A percentile compares a stretch with the other conserved stretches of the same genome.
Evolutionary conservation across 768 basidiomycete genomes (phyloP).

Genomic region (Agaricus blazei): DNA sequence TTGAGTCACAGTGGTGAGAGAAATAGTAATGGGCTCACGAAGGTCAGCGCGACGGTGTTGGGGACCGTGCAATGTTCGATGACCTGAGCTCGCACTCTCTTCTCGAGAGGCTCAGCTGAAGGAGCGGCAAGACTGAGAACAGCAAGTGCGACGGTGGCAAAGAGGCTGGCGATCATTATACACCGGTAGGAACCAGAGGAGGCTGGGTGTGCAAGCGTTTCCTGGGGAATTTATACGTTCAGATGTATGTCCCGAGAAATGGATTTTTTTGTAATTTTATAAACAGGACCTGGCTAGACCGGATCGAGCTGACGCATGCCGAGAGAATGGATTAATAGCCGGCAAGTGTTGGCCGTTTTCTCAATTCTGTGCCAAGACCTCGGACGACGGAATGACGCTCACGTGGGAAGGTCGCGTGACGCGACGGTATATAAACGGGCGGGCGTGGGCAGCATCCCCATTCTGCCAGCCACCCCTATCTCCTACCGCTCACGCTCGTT

Average conservation of each 20-base stretch:
- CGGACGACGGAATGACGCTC: neutral
- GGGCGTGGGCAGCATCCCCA: neutral
- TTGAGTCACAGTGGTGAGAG: neutral
- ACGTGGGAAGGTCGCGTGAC: too few relatives aligned
- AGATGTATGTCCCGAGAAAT: too few relatives aligned
- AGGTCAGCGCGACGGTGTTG: conserved; percentile 29
- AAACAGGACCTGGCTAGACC: too few relatives aligned
- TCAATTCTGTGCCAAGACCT: neutral
- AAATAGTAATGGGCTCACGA: conserved; percentile 16
- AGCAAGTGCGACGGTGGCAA: conserved; percentile 12
- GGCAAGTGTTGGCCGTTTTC: neutral
- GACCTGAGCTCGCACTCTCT: conserved; percentile 17
- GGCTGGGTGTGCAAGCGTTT: neutral
- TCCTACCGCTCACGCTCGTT: conserved; percentile 3
- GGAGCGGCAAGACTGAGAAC: conserved; percentile 11
- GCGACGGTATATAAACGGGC: neutral
- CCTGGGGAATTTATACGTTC: neutral
- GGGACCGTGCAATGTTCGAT: conserved; percentile 26
- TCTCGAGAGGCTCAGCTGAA: conserved; percentile 6
- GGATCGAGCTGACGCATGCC: too few relatives aligned
- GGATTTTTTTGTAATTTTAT: too few relatives aligned
- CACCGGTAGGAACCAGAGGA: neutral
- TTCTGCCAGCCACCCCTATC: neutral
- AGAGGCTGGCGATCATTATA: neutral
- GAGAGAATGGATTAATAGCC: neutral